Base-by-base conservation (phyloP, 208 protist species). In the Trypanosoma lewisi region DNA sequence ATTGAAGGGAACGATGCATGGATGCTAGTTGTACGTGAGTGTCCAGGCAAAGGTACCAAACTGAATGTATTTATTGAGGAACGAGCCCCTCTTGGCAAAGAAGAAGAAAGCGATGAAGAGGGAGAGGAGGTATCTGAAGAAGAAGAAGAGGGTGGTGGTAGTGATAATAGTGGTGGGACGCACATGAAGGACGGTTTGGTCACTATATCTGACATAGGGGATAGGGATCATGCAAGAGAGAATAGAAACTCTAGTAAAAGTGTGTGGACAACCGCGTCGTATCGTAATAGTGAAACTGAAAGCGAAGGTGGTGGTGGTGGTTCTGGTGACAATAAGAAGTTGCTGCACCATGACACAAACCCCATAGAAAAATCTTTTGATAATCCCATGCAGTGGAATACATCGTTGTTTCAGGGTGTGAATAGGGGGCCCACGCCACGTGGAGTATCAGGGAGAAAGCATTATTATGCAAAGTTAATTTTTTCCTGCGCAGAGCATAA, bases 1-100 rank as follows among this genome's bases (percentile, higher is more conserved):
- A 42, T 25, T 21, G 70, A 67, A 8, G 87, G 87, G 47, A 70
- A 75, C 48, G 87, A 93, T 71, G 83, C 82, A 8, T 93, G 83
- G 83, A 73, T 93, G 62, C 67, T 90, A 0, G 87, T 81, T 48
- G 48, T 84, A 9, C 34, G 67, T 34, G 28, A 42, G 0, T 48
- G 25, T 27, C 67, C 67, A 33, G 60, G 67, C 31, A 73, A 54
- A 48, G 67, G 67, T 12, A 73, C 36, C 14, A 37, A 49, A 16
- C 34, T 73, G n/a, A 21, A 61, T 33, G n/a, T 73, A 5, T 73
- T 73, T 63, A 23, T 73, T 44, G 67, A 73, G 5, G 60, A 73
- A 23, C 1, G 57, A 4, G 53, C 63, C 12, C 37, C 55, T 31
- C 47, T 73, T 12, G 58, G 39, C 19, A 33, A 57, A 14, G 60